Percentiles rank a stretch among this genome's conserved stretches.
Conservation (phyloP, 371 early-diverging fungal genomes). For the Lichtheimia hyalospora region DNA sequence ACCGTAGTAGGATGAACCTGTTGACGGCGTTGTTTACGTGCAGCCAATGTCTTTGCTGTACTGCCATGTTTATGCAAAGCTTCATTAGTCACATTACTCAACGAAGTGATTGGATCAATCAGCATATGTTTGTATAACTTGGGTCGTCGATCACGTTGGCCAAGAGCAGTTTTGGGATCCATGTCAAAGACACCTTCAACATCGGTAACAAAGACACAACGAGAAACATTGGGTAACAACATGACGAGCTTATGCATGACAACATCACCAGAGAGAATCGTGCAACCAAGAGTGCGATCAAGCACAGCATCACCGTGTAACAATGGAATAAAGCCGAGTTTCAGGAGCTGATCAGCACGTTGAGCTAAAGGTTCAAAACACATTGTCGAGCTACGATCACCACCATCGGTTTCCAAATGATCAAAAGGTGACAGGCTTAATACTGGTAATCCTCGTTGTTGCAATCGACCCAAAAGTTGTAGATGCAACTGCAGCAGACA, state of each 20-base stretch:
- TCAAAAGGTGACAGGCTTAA: constrained; percentile 40
- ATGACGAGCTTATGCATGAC: constrained; percentile 38
- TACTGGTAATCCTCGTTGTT: constrained; percentile 30
- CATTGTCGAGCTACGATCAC: constrained; percentile 17
- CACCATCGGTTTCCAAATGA: constrained; percentile 26
- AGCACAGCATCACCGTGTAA: constrained; percentile 52
- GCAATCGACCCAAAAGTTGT: constrained; percentile 19
- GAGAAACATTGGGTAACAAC: constrained; percentile 17
- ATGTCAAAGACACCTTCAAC: constrained; percentile 44
- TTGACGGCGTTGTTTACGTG: constrained; percentile 3
- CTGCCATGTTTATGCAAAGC: neutral
- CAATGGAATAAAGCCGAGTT: constrained; percentile 43
- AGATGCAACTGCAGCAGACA: constrained; percentile 28
- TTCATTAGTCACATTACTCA: neutral
- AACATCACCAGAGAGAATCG: constrained; percentile 51
- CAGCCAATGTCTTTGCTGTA: constrained; percentile 4
- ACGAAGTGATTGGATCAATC: neutral
- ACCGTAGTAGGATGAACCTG: neutral
- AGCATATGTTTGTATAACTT: constrained; percentile 17
- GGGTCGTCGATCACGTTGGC: constrained; percentile 7
- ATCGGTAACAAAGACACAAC: constrained; percentile 54
- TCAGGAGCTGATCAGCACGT: constrained; percentile 24
- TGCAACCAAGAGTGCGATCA: constrained; percentile 35
- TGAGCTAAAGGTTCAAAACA: constrained; percentile 13
- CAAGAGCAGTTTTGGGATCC: constrained; percentile 33